Evolutionary conservation across 495 filamentous ascomycete species (phyloP), one percentile per base, ranked within the genome.

Genomic region (Aspergillus bertholletiae): DNA sequence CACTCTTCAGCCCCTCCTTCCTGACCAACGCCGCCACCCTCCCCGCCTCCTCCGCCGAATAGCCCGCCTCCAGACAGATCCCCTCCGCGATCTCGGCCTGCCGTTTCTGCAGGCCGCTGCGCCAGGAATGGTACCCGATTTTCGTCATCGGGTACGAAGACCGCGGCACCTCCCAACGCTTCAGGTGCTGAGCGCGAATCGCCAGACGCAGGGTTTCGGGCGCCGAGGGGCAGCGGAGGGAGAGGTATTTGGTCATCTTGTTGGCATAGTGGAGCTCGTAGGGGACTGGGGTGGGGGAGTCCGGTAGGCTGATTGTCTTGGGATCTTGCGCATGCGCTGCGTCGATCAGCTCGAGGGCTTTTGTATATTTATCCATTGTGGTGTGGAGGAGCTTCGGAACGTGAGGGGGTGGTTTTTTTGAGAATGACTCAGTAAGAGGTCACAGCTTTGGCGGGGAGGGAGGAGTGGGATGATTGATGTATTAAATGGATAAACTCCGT

Each of bases 241-340:
- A 60, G 17, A 94, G 84, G 74, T 86, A 90, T 32, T 65, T 64
- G 46, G 85, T 88, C 88, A 91, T 90, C 71, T 88, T 79, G 51
- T 81, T 74, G 45, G 89, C 88, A 64, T 93, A 92, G 74, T 88
- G 81, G 2, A 92, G 82, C 71, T 94, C 89, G 67, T 86, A 89
- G 26, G 89, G 87, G 49, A 65, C 66, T 48, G 55, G 49, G 41
- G 59, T 56, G 37, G 47, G 27, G 51, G 56, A 39, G 40, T 49
- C 32, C 39, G 52, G 41, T 22, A 41, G 15, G 41, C 59, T 65
- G 43, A 61, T 73, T 37, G 57, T 68, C 60, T 72, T 80, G 1
- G 89, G 88, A 68, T 94, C 89, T 54, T 78, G 67, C 53, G 80
- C 68, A 72, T 94, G 89, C 9, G 87, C 88, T 49, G 75, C 78